Percentiles rank a stretch among this genome's conserved stretches.
Evolutionary conservation across 2,329 filamentous ascomycete species (phyloP).

Genomic region (Cercospora sesami): DNA sequence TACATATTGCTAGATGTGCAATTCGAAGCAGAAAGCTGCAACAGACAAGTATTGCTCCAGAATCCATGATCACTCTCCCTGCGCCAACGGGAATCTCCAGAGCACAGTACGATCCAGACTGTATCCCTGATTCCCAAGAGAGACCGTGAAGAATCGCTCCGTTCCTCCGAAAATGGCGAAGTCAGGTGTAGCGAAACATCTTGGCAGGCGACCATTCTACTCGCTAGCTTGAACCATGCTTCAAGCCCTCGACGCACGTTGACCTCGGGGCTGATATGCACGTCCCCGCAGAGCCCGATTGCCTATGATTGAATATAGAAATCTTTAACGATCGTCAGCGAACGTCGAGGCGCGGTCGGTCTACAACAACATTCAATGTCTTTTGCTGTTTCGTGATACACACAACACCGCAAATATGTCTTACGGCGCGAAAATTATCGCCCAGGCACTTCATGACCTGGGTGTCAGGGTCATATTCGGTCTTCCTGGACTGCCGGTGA

Average conservation of each 20-base stretch:
- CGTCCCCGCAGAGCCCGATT: slow-evolving; percentile 2
- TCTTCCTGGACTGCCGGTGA: slow-evolving; percentile 57
- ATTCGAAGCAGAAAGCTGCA: neutral
- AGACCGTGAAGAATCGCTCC: neutral
- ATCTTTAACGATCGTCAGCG: neutral
- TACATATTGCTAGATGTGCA: neutral
- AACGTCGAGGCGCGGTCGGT: neutral
- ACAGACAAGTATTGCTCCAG: neutral
- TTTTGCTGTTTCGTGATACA: neutral
- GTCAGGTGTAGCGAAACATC: slow-evolving; percentile 5
- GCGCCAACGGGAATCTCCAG: neutral
- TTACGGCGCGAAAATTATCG: slow-evolving; percentile 50
- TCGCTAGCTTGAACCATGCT: slow-evolving; percentile 9
- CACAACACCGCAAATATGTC: slow-evolving; percentile 9
- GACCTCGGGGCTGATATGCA: slow-evolving; percentile 15
- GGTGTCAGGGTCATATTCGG: slow-evolving; percentile 56
- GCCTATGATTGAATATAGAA: neutral
- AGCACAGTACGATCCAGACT: neutral
- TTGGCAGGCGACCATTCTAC: neutral
- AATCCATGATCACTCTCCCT: neutral
- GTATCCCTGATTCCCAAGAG: neutral
- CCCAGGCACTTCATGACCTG: slow-evolving; percentile 50
- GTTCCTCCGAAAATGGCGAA: neutral
- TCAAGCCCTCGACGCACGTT: slow-evolving; percentile 9
- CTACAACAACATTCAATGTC: neutral